Percentiles rank a stretch among this genome's conserved stretches.
phyloP scores from a whole-genome alignment of 192 early-diverging fungal genomes.

The Allomyces javanicus region DNA sequence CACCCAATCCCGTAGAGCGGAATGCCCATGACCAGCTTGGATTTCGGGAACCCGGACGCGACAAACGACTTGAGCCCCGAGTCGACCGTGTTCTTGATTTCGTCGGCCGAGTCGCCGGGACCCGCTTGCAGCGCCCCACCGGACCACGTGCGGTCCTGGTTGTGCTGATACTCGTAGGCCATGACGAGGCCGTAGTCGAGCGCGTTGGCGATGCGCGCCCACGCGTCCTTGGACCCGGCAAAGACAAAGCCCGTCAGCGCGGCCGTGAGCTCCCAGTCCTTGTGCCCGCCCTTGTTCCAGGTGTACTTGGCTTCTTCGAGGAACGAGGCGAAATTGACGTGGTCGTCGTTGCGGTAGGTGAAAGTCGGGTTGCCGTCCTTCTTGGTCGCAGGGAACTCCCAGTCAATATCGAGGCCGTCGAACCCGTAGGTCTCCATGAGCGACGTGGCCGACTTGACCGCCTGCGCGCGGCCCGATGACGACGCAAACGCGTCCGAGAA shows the following conservation, averaged over 20 bases:
- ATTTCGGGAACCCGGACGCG: not conserved
- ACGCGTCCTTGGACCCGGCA: no score
- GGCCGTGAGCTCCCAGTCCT: slow-evolving; percentile 1
- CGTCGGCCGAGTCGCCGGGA: not conserved
- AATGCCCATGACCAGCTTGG: not conserved
- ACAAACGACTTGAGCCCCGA: not conserved
- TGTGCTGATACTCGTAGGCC: not conserved
- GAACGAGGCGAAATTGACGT: not conserved
- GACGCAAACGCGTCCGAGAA: not conserved
- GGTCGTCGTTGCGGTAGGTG: not conserved
- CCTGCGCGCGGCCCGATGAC: not conserved
- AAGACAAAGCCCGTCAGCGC: not conserved
- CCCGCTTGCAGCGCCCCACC: not conserved
- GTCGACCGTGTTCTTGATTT: not conserved
- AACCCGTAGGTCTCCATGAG: not conserved
- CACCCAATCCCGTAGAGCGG: not conserved
- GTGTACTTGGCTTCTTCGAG: not conserved
- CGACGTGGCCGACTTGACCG: not conserved
- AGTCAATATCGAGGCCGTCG: slow-evolving; percentile 3
- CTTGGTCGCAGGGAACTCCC: slow-evolving; percentile 1
- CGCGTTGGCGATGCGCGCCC: no score
- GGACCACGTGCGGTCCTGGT: not conserved
- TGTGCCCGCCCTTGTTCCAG: not conserved
- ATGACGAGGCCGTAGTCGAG: not conserved
- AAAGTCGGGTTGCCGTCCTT: not conserved